Evolutionary conservation across 306 rosid species (phyloP), one percentile per base, ranked within the genome.

Genomic region (Cucumis cinereus): DNA sequence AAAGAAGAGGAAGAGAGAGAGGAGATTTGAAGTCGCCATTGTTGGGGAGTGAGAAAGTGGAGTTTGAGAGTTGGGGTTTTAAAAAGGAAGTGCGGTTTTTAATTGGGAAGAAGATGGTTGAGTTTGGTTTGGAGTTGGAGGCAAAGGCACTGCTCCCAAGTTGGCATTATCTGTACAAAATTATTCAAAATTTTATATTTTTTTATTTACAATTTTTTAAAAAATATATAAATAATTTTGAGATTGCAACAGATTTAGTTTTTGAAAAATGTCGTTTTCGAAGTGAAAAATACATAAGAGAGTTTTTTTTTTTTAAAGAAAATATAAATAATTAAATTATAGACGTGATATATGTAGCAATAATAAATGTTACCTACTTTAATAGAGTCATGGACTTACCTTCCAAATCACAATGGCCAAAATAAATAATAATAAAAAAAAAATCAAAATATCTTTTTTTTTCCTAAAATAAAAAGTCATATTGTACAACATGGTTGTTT

Each of bases 61-160:
- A 49, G 76, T 47, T 23, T 0, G 41, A 50, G 61, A 19, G 24
- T 28, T 8, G 76, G 76, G 60, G 35, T 0, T 49, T 72, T 72
- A 50, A 72, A 50, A 72, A 72, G 76, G 45, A 50, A 72, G 76
- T 8, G 19, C 16, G 26, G 76, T 16, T 72, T 72, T 72, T 17
- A 50, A 49, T 26, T 50, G 28, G 41, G 75, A 69, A 36, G 75
- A 69, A 69, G 38, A 71, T 71, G 59, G 76, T 26, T 28, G 59
- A 9, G 60, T 72, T 72, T 72, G 76, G 76, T 72, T 72, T 49
- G 76, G 23, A 61, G 76, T 72, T 52, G 76, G 76, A 28, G 61
- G 74, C 74, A 20, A 20, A 41, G 15, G 47, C 76, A 72, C 61
- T 72, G 30, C 35, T 72, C 45, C 60, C 76, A 17, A 72, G 76